Conservation (phyloP, 2,329 filamentous ascomycete species). For the Coniella vitis region DNA sequence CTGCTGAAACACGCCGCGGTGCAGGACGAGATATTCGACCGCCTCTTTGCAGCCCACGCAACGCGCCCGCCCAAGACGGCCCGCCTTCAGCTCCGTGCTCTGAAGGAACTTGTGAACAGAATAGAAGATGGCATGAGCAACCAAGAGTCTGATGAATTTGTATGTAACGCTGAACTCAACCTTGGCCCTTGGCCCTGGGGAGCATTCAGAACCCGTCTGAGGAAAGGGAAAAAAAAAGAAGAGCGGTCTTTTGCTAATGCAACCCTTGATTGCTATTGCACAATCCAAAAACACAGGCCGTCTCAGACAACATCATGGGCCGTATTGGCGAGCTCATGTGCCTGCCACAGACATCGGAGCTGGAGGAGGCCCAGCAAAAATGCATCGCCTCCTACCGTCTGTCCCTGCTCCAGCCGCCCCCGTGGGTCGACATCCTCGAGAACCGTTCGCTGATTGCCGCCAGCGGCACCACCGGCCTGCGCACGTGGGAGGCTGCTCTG, state of each 20-base stretch:
- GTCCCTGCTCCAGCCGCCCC: conserved; percentile 26
- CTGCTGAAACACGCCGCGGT: conserved; percentile 53
- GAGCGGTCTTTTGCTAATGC: too few species aligned
- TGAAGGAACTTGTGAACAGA: conserved; percentile 64
- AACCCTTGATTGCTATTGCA: too few species aligned
- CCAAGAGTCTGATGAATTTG: conserved; percentile 78
- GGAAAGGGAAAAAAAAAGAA: too few species aligned
- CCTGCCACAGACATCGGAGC: conserved; percentile 56
- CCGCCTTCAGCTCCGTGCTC: conserved; percentile 61
- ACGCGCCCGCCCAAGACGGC: conserved; percentile 17
- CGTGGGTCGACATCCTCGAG: conserved; percentile 58
- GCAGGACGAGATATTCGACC: conserved; percentile 60
- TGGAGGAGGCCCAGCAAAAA: conserved; percentile 61
- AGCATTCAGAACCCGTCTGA: too few species aligned
- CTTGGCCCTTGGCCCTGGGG: too few species aligned
- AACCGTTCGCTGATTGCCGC: conserved; percentile 62
- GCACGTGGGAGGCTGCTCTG: conserved; percentile 76
- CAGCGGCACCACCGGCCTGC: conserved; percentile 65
- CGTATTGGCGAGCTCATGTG: conserved; percentile 59
- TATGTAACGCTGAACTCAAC: conserved; percentile 41
- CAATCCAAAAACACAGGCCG: conserved; percentile 56
- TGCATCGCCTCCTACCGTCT: conserved; percentile 67
- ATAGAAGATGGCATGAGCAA: conserved; percentile 62
- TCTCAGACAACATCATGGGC: conserved; percentile 73
- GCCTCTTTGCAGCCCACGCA: conserved; percentile 48